Base-by-base conservation (phyloP, 2,329 filamentous ascomycete species). In the Mariannaea elegans region DNA sequence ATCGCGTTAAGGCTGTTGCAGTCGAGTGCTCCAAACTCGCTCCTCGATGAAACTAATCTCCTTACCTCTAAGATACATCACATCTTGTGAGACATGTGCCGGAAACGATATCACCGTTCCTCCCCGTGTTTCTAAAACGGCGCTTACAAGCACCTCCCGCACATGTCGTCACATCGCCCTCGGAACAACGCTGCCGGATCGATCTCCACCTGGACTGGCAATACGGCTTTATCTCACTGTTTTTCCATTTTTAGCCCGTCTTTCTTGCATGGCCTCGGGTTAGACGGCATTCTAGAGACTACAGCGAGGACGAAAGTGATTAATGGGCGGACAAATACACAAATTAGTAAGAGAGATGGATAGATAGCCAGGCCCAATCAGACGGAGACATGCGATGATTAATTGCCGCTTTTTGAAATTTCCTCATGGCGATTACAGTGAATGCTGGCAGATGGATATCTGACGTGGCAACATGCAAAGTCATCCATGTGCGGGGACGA, bases 1-100 rank as follows among this genome's bases (percentile, higher is more conserved):
- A 76, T 10, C 76, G 83, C 23, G 78, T 87, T 21, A 80, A 79
- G 71, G 72, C 73, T n/a, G 70, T 83, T 16, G 80, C 79, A 0
- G 73, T 75, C 8, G 84, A 86, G 68, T 82, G 80, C 62, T 65
- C 81, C 59, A 75, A 72, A 34, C 59, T 80, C 46, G 64, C 59
- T 7, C 56, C 45, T 14, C 60, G 59, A 56, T 62, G 36, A 51
- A 46, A 48, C 52, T 6, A 16, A 46, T 18, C 21, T 16, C n/a
- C 12, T 16, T 27, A 14, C 38, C 19, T 42, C 19, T 21, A 16
- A 12, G 14, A 27, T 36, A 47, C 14, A 31, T 13, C 42, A 36
- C 42, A 39, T 55, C 27, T 47, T 32, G 10, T 27, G 36, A 21
- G 42, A 27, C 24, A 27, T 21, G 21, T 44, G 41, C 19, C 19